Evolutionary conservation across 1,284 basidiomycete genomes (phyloP).

Genomic region (Fomitopsis palustris): DNA sequence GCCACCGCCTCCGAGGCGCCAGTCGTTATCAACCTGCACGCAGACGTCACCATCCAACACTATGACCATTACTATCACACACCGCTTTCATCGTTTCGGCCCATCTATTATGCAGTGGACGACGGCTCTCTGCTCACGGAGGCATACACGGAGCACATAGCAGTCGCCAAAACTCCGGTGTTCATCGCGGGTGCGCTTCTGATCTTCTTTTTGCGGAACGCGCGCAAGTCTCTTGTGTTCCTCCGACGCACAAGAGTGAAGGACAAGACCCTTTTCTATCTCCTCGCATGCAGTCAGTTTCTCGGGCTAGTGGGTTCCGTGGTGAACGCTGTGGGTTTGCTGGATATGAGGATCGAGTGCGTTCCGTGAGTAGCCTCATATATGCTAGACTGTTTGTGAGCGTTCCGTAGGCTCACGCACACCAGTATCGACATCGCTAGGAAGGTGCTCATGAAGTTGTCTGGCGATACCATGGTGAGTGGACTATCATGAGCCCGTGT

Average conservation of each 20-base stretch:
- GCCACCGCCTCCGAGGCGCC: conserved; percentile 4
- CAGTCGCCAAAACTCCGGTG: conserved; percentile 40
- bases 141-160: conserved; percentile 41
- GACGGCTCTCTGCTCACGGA: conserved; percentile 61
- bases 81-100: conserved; percentile 43
- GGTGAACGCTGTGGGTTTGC: conserved; percentile 43
- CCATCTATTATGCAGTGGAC: conserved; percentile 42
- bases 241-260: conserved; percentile 53
- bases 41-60: conserved; percentile 46
- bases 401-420: conserved; percentile 13
- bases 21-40: conserved; percentile 48
- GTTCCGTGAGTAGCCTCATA: conserved; percentile 27
- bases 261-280: conserved; percentile 58
- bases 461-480: conserved; percentile 39
- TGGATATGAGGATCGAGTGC: conserved; percentile 37
- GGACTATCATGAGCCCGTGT: not conserved
- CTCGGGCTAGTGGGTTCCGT: conserved; percentile 45
- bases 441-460: conserved; percentile 11
- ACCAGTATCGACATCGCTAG: conserved; percentile 27
- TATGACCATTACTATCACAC: conserved; percentile 42
- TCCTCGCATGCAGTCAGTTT: conserved; percentile 52
- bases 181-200: conserved; percentile 46
- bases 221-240: conserved; percentile 49
- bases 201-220: conserved; percentile 52
- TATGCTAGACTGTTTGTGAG: not conserved